A percentile compares a stretch with the other conserved stretches of the same genome.
phyloP scores from a whole-genome alignment of 129 eudicot species.

The Mikania micrantha region DNA sequence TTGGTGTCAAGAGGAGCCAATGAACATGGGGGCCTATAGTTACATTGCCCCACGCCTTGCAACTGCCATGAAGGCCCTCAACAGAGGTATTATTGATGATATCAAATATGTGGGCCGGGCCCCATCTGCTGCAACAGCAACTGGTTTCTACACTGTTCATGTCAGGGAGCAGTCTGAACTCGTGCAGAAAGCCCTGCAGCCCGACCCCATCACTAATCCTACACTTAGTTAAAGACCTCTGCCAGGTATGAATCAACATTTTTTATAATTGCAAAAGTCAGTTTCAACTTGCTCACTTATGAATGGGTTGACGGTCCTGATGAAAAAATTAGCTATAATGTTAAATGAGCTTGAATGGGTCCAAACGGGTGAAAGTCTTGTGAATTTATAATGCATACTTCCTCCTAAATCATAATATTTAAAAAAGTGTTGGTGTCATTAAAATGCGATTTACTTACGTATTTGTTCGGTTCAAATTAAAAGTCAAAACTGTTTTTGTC shows the following conservation, averaged over 20 bases:
- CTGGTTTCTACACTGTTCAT: conserved; percentile 72
- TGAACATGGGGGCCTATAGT: conserved; percentile 91
- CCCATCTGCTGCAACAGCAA: conserved; percentile 97
- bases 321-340: background rate
- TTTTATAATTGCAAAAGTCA: background rate
- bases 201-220: conserved; percentile 42
- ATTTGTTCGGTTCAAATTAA: too few species aligned
- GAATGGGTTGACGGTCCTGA: background rate
- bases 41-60: conserved; percentile 74
- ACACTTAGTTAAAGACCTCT: conserved; percentile 4
- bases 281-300: background rate
- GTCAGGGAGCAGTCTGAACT: conserved; percentile 72
- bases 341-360: background rate
- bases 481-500: too few species aligned
- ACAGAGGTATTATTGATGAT: conserved; percentile 64
- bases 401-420: background rate
- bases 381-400: too few species aligned
- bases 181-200: conserved; percentile 72
- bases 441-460: background rate
- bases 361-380: background rate
- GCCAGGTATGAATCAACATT: background rate
- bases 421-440: background rate
- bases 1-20: conserved; percentile 99
- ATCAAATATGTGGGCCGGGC: conserved; percentile 88
- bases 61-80: conserved; percentile 71